Percentiles rank a stretch among this genome's conserved stretches.
Evolutionary conservation across 495 filamentous ascomycete species (phyloP).

Genomic region (Podospora pseudocomata): DNA sequence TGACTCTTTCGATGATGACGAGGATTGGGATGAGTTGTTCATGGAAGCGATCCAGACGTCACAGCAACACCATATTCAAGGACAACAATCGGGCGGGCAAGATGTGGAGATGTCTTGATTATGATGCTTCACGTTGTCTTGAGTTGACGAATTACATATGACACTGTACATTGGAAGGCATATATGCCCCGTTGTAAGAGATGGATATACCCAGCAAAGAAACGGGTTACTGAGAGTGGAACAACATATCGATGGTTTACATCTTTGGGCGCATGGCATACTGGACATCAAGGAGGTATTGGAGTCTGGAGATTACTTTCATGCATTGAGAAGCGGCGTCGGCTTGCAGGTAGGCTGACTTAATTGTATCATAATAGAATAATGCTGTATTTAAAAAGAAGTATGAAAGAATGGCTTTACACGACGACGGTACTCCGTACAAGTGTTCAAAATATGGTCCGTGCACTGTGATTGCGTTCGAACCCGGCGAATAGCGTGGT

Average conservation of each 20-base stretch:
- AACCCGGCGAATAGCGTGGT: not conserved
- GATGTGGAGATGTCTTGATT: constrained; percentile 36
- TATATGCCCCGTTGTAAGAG: not conserved
- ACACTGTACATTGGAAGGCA: not conserved
- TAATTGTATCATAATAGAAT: not conserved
- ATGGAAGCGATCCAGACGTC: constrained; percentile 38
- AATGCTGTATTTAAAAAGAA: not conserved
- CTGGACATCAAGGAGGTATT: not conserved
- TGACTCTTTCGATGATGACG: constrained; percentile 41
- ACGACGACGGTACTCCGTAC: too few relatives aligned
- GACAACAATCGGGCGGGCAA: not conserved
- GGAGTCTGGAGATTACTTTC: not conserved
- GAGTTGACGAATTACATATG: not conserved
- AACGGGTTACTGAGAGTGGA: not conserved
- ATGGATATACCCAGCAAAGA: not conserved
- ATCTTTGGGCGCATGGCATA: not conserved
- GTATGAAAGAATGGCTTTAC: not conserved
- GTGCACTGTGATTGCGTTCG: not conserved
- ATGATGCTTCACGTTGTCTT: not conserved
- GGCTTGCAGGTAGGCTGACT: not conserved
- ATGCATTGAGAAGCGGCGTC: not conserved
- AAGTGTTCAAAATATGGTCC: not conserved
- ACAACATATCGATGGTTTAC: not conserved
- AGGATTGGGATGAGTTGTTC: constrained; percentile 60
- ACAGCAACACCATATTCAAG: constrained; percentile 6